Conservation (phyloP, 192 early-diverging fungal species). For the Mortierella antarctica region DNA sequence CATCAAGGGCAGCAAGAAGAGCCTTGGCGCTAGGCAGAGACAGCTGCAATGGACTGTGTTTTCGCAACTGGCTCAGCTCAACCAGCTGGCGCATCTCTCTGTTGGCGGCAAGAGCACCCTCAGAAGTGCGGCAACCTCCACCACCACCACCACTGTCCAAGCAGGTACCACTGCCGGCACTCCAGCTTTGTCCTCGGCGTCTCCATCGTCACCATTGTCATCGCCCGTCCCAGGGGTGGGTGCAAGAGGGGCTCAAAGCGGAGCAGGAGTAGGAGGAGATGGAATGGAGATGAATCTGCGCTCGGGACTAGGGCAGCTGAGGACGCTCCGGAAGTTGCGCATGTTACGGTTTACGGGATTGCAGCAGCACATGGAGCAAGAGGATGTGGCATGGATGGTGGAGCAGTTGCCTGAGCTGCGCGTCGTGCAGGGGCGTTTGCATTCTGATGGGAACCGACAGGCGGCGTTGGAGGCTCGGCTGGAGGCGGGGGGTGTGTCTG, state of each 20-base stretch:
- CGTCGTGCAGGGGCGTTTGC: conserved; percentile 18
- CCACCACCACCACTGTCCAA: not conserved
- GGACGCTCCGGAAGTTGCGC: conserved; percentile 16
- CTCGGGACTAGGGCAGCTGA: conserved; percentile 15
- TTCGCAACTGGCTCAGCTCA: conserved; percentile 15
- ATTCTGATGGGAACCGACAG: conserved; percentile 15
- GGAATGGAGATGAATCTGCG: conserved; percentile 15
- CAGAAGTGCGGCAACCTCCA: not conserved
- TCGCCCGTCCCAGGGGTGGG: not conserved
- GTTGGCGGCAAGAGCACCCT: conserved; percentile 12
- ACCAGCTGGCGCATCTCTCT: conserved; percentile 19
- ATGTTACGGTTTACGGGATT: conserved; percentile 27
- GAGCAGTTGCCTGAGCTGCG: conserved; percentile 22
- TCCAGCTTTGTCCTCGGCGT: not conserved
- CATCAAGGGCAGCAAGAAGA: not conserved
- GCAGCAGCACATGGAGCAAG: conserved; percentile 5
- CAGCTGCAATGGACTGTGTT: conserved; percentile 20
- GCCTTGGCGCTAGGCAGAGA: not conserved
- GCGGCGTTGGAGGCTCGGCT: conserved; percentile 1
- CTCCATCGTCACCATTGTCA: not conserved
- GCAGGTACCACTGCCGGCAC: not conserved
- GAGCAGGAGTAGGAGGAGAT: not conserved
- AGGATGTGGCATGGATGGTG: conserved; percentile 34
- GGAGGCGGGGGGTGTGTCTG: conserved; percentile 1
- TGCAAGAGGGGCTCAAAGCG: not conserved